Evolutionary conservation across 2,329 filamentous ascomycete genomes (phyloP).

Genomic region (Scedosporium boydii): DNA sequence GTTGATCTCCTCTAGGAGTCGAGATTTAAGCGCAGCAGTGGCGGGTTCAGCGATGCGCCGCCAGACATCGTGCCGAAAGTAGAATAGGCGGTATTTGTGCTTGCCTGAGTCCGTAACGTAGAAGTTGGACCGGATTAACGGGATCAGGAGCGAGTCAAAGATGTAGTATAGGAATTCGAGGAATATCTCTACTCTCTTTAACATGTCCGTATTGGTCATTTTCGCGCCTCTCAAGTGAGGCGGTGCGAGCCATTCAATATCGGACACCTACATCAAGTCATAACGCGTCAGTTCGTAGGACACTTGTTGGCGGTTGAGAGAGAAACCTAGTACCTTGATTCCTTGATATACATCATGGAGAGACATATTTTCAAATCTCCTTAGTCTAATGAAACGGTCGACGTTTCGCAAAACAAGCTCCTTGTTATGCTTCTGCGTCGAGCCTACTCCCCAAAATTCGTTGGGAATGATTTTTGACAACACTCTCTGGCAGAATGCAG

Average conservation of each 20-base stretch:
- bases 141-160: conserved; percentile 86
- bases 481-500: conserved; percentile 76
- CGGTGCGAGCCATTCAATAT: conserved; percentile 64
- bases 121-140: conserved; percentile 78
- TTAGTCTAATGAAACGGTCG: conserved; percentile 67
- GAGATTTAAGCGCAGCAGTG: conserved; percentile 53
- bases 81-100: conserved; percentile 76
- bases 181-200: conserved; percentile 71
- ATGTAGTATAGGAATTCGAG: conserved; percentile 83
- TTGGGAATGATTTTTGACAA: conserved; percentile 64
- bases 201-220: conserved; percentile 59
- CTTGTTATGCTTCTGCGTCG: conserved; percentile 49
- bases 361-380: conserved; percentile 72
- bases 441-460: conserved; percentile 60
- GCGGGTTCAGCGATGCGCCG: conserved; percentile 64
- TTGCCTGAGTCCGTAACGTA: conserved; percentile 86
- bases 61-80: conserved; percentile 94
- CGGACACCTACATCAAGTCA: conserved; percentile 41
- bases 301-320: conserved; percentile 3
- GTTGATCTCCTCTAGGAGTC: conserved; percentile 72
- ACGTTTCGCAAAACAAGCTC: conserved; percentile 53
- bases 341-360: conserved; percentile 70
- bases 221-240: conserved; percentile 39
- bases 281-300: background rate
- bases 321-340: conserved; percentile 49